Evolutionary conservation across 805 yeast genomes (phyloP).

Genomic region (Kluyveromyces nonfermentans): DNA sequence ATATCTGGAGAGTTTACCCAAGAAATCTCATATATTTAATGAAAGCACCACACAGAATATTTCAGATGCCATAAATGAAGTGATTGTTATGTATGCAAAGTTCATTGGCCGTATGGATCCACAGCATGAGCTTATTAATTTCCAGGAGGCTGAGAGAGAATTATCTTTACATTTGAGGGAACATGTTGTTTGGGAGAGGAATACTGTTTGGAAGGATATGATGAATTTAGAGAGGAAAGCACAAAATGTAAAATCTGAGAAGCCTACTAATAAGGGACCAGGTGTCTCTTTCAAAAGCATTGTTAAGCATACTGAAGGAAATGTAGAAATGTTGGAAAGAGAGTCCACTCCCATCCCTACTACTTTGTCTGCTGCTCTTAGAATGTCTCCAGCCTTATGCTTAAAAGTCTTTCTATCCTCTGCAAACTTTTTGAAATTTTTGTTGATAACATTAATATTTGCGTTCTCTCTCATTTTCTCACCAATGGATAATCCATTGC

Average conservation of each 20-base stretch:
- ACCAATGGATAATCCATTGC: conserved; percentile 55
- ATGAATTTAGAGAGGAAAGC: conserved; percentile 81
- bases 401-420: conserved; percentile 23
- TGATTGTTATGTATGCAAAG: conserved; percentile 47
- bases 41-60: conserved; percentile 39
- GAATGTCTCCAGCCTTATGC: conserved; percentile 10
- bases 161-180: conserved; percentile 61
- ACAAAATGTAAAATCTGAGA: conserved; percentile 54
- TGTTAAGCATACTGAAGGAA: conserved; percentile 12
- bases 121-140: conserved; percentile 12
- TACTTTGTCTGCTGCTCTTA: conserved; percentile 14
- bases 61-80: conserved; percentile 43
- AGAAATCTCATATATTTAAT: conserved; percentile 46
- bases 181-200: conserved; percentile 94
- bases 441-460: conserved; percentile 41
- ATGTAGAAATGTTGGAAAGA: conserved; percentile 13
- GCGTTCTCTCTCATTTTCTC: conserved; percentile 35
- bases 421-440: conserved; percentile 33
- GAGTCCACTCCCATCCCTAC: conserved; percentile 17
- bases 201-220: conserved; percentile 96
- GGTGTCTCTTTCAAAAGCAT: conserved; percentile 1
- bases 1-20: conserved; percentile 43
- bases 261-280: conserved; percentile 5
- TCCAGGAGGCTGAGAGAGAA: conserved; percentile 38
- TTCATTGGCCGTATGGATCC: conserved; percentile 33